Evolutionary conservation across 768 basidiomycete genomes (phyloP), one percentile per base, ranked within the genome.

Genomic region (Suillus americanus): DNA sequence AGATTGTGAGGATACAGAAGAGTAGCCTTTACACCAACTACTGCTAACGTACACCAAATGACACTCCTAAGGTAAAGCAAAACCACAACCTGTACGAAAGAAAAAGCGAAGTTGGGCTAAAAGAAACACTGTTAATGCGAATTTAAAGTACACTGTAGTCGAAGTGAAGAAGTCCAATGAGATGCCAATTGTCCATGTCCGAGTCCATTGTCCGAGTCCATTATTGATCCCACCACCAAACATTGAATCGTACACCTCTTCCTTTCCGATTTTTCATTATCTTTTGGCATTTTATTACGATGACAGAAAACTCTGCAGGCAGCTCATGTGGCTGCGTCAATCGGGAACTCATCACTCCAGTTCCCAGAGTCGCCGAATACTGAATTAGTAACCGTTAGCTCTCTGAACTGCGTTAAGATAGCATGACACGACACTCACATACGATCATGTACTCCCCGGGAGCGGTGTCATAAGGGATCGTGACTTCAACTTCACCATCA

Each of bases 301-400:
- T 14, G 25, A 59, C 20, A 20, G 1, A 35, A 18, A 59, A 28
- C 5, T 3, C 28, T 41, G 28, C 40, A 28, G 12, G 25, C 18
- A 41, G 40, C 40, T 75, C 64, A 63, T 25, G 62, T 5, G 25
- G 65, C 62, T 41, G 45, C 45, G 18, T 48, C 5, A 64, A 87
- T 86, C 14, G 77, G 77, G 68, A 87, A 87, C 51, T 61, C 18
- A 8, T 72, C 73, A 35, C 85, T 80, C 60, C 74, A 80, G 68
- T 86, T 82, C 38, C 85, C 85, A 59, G 84, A 85, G 68, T 86
- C 84, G 8, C 85, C 85, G 61, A 85, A 79, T 53, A 86, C 85
- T 85, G 40, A 50, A 33, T 59, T n/a, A n/a, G n/a, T n/a, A 40
- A 57, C 50, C 61, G 60, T 50, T 61, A 60, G 61, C 62, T 54